Conservation (phyloP, 768 basidiomycete genomes). For the Pulveroboletus frians region DNA sequence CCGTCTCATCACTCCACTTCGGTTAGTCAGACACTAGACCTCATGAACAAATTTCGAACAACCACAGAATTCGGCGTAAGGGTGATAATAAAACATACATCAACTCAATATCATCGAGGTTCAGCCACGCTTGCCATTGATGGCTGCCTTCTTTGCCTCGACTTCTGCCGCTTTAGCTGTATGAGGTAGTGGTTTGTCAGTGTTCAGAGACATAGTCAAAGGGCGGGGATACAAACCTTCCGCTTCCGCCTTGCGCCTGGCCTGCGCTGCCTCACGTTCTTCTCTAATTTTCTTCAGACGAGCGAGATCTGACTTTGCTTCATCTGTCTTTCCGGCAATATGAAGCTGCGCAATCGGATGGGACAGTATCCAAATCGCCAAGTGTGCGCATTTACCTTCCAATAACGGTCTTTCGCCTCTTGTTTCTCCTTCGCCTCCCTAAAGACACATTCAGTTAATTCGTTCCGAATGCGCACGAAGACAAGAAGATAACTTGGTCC, state of each 20-base stretch:
- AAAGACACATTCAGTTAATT: background rate
- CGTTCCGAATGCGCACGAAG: background rate
- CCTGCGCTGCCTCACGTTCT: conserved; percentile 83
- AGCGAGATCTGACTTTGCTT: conserved; percentile 85
- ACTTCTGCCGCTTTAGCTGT: conserved; percentile 61
- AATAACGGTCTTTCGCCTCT: conserved; percentile 82
- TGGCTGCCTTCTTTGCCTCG: conserved; percentile 50
- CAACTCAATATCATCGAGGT: conserved; percentile 31
- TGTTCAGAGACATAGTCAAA: background rate
- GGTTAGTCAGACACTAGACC: background rate
- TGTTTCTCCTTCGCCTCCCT: conserved; percentile 92
- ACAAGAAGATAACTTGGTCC: conserved; percentile 1
- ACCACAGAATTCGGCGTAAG: background rate
- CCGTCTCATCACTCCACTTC: background rate
- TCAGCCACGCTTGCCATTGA: conserved; percentile 24
- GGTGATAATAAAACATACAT: conserved; percentile 4
- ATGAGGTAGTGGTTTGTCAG: background rate
- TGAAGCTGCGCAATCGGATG: conserved; percentile 47
- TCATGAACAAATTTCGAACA: background rate
- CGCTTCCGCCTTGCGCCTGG: conserved; percentile 82
- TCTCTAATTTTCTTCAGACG: conserved; percentile 81
- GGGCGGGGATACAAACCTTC: conserved; percentile 51
- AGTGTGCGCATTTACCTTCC: conserved; percentile 54
- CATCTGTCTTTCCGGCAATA: conserved; percentile 77
- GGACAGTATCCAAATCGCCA: background rate